Evolutionary conservation across 768 basidiomycete genomes (phyloP), one percentile per base, ranked within the genome.

Genomic region (Obba rivulosa): DNA sequence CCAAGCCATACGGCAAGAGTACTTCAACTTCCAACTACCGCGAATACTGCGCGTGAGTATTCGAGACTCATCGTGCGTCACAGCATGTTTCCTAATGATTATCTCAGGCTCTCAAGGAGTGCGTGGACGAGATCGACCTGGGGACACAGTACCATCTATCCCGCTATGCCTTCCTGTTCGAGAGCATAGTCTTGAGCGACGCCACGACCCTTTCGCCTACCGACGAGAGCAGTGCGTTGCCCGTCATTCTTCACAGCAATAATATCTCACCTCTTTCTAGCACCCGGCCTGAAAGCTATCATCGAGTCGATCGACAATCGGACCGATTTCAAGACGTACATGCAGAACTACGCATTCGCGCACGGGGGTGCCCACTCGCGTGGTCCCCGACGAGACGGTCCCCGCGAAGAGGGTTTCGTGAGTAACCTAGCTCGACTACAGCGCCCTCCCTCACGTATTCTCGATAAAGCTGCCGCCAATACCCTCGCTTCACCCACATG

Each of bases 71-170:
- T n/a, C n/a, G n/a, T n/a, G n/a, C n/a, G n/a, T n/a, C n/a, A n/a
- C n/a, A n/a, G 25, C 4, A 20, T 8, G 24, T 37, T 14, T 45
- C 9, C 37, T 31, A 49, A 48, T 41, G 45, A 50, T 17, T 22
- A 37, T 10, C 22, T 18, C 37, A 54, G 59, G 79, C 88, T 18
- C 72, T 99, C 50, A 98, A 98, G 65, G 93, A 97, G 64, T 91
- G 91, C 58, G 80, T 89, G 21, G 95, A 97, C 59, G 96, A 99
- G 67, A 83, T 97, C 46, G 96, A 99, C 65, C 74, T 96, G 38
- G 96, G 94, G n/a, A 93, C 91, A 3, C 95, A 98, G 67, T 99
- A 97, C 66, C 95, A 98, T 66, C 73, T 98, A 41, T 87, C 92
- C 0, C 78, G 94, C 66, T 98, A 96, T 65, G 89, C 92, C 1